Base-by-base conservation (phyloP, 1,139 yeast species). In the Taphrina confusa region DNA sequence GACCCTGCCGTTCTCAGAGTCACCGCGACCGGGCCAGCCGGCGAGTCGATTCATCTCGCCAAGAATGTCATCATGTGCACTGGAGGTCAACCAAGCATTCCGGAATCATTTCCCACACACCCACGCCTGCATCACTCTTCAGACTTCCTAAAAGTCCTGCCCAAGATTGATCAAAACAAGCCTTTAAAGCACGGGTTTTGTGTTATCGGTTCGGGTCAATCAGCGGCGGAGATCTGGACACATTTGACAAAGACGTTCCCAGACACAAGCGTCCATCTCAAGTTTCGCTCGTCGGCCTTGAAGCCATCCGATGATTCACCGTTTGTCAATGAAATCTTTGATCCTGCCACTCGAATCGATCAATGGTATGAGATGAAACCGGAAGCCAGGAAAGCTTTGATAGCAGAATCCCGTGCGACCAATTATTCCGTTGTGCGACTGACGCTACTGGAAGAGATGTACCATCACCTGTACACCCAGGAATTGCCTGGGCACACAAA, bases 271-370 rank as follows among this genome's bases (percentile, higher is more conserved):
- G 55, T 67, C 22, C 64, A 66, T 37, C 57, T 67, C 61, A 60
- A 64, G 9, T 63, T 66, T 34, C 57, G 67, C 4, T 37, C 62
- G 3, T 62, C 62, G 5, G 68, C 69, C 4, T 52, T 66, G 34
- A 60, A 63, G 14, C 69, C 69, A 8, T 60, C 68, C 6, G 69
- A 67, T 33, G 69, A 67, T 33, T 63, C 68, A n/a, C 68, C 69
- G 14, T 67, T 67, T 58, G 69, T 67, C 20, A 67, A 67, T 37
- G 69, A 67, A 45, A 62, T 67, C 8, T 67, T 67, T 54, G 66
- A 67, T 45, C 68, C 69, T 3, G 65, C 65, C 9, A 46, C 58
- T 12, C 58, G 58, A 5, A 64, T 65, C 14, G 68, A 67, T 22
- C 55, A 34, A 49, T 56, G 67, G 47, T 66, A 61, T 46, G 55